Evolutionary conservation across 75 land plant genomes (phyloP), one percentile per base, ranked within the genome.

Genomic region (Isoetes taiwanensis): DNA sequence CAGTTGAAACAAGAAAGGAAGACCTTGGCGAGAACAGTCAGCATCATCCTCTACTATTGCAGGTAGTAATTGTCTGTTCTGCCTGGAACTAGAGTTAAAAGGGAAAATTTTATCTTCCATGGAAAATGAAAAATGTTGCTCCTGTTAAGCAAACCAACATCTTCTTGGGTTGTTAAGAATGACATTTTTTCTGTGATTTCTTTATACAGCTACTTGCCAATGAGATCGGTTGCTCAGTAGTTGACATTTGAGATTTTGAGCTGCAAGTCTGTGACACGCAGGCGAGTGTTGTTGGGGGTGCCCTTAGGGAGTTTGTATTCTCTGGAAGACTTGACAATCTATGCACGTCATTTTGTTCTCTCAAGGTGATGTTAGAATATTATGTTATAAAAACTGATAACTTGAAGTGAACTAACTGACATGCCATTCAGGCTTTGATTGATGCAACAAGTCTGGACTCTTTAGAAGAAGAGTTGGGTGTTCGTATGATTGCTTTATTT

Each of bases 271-370:
- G 96, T 72, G 99, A 94, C 61, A 94, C 96, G 38, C 99, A 94
- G 59, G 90, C 96, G 37, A 89, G 99, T 71, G 57, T 61, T 10
- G 52, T 89, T 50, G 99, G 84, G 28, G 99, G 99, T 59, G 82
- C 80, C 26, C 43, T 59, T 34, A 94, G 82, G 66, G 99, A 94
- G 68, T 94, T 94, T 46, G 58, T 94, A 30, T 94, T 89, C 60
- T 94, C 99, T 2, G 99, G 99, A 52, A 70, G 99, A 50, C 90
- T 94, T 58, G 99, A 94, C 61, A 94, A 94, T 62, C 83, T 94
- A 32, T 94, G 99, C 76, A 85, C 78, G 84, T 85, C 99, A 43
- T 94, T 89, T 61, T 84, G 90, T 63, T 83, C 99, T 55, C 62
- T 94, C 11, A 89, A 89, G 90, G 99, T 83, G 0, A 53, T 53